Evolutionary conservation across 2,329 filamentous ascomycete genomes (phyloP), one percentile per base, ranked within the genome.

Genomic region (Penicillium sclerotiorum): DNA sequence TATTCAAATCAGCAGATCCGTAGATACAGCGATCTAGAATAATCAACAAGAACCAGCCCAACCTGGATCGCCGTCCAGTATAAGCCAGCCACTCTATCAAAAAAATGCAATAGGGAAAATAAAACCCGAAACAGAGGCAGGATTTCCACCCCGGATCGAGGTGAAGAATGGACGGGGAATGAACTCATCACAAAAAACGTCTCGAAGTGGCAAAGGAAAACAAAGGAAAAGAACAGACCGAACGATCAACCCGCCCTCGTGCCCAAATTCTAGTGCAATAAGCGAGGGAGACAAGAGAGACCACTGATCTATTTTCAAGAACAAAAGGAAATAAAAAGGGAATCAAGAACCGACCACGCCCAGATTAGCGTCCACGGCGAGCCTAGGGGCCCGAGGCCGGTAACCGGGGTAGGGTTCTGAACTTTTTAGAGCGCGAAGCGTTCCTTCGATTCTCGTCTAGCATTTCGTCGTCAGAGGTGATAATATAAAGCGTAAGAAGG

Each of bases 391-490:
- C 23, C 35, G 39, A 38, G 17, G 40, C n/a, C 38, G 28, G 12
- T 38, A 23, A 18, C 6, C 22, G 39, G 51, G 44, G 46, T 41
- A 45, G 40, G 45, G 36, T 42, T 46, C 53, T 53, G 46, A 59
- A 53, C 49, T 60, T 60, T 60, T 58, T 36, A 35, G 44, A 42
- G 52, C 49, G 20, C 49, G 32, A 36, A 50, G 53, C 54, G 55
- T 49, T 59, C 57, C 58, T 59, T 61, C 50, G 52, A 54, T 61
- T 61, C 58, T 62, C 59, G 53, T 63, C 60, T 63, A 69, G 61
- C 67, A 68, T 70, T 65, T 69, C 67, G 62, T 69, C 58, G 56
- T 62, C 59, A 62, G 60, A 58, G 49, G 55, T 55, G 48, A 52
- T 56, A 65, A 55, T 50, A 56, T 42, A 28, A 52, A 47, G 55